These are phyloP conservation scores for Peniophora sp. DNA, from an alignment of 1,284 basidiomycete species.

Conservation along the genomic window DNA sequence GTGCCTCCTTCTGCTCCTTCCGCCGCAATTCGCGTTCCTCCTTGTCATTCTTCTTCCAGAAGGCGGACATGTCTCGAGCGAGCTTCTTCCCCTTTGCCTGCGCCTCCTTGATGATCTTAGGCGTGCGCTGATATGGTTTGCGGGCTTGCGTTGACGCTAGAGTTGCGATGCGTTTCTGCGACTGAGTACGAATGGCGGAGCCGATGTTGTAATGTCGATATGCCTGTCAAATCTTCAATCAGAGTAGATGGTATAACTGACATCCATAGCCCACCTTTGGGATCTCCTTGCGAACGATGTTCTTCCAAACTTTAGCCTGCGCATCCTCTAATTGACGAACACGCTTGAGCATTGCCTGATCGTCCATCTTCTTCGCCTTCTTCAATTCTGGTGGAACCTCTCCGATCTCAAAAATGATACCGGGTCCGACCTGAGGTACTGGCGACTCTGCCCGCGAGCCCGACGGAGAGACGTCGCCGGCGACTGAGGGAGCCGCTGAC, in stretches of 20 bases:
- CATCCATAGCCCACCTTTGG: slow-evolving; percentile 51
- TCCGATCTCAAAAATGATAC: slow-evolving; percentile 63
- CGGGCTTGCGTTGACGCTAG: slow-evolving; percentile 78
- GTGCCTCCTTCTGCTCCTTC: slow-evolving; percentile 90
- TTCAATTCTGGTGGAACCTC: slow-evolving; percentile 60
- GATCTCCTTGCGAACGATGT: slow-evolving; percentile 76
- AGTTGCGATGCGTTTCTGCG: slow-evolving; percentile 73
- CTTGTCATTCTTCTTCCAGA: slow-evolving; percentile 98
- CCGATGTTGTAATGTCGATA: slow-evolving; percentile 72
- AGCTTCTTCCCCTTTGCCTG: slow-evolving; percentile 83
- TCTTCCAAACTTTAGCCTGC: slow-evolving; percentile 82
- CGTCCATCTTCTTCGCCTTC: slow-evolving; percentile 69
- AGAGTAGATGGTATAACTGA: slow-evolving; percentile 7
- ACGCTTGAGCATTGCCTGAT: slow-evolving; percentile 61
- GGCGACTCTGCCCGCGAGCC: slow-evolving; percentile 59
- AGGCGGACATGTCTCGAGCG: slow-evolving; percentile 93
- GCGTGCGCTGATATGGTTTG: slow-evolving; percentile 70
- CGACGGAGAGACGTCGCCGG: slow-evolving; percentile 27
- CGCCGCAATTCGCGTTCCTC: slow-evolving; percentile 90
- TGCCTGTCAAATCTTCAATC: slow-evolving; percentile 39
- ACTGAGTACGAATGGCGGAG: slow-evolving; percentile 54
- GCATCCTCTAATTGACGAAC: slow-evolving; percentile 74
- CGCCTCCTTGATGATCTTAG: slow-evolving; percentile 82
- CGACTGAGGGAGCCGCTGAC: slow-evolving; percentile 48
- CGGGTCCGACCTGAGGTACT: slow-evolving; percentile 40